phyloP scores from a whole-genome alignment of 2,329 filamentous ascomycete species.

The Coleophoma crateriformis region DNA sequence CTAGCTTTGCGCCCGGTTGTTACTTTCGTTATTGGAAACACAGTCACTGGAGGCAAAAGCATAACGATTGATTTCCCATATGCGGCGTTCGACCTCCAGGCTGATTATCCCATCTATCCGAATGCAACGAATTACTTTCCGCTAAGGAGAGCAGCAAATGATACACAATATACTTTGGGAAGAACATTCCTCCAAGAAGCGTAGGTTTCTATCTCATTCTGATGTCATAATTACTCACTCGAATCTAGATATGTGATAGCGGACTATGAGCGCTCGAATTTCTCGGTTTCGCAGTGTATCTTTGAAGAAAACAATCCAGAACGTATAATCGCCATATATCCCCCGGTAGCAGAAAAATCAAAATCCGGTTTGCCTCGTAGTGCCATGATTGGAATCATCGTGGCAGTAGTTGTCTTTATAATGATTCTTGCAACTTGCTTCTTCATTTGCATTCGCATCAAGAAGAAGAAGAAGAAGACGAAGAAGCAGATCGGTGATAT shows the following conservation, averaged over 20 bases:
- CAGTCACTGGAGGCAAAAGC: background rate
- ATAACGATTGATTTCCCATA: conserved; percentile 21
- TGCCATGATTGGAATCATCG: background rate
- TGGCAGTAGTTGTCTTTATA: background rate
- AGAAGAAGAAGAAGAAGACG: background rate
- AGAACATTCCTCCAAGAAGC: background rate
- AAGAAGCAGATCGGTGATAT: background rate
- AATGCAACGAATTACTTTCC: conserved; percentile 13
- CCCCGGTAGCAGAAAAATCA: background rate
- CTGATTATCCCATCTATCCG: conserved; percentile 5
- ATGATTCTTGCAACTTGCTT: background rate
- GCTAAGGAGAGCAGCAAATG: background rate
- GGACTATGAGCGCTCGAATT: background rate
- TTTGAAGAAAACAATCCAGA: background rate
- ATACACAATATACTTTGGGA: background rate
- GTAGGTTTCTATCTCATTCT: background rate
- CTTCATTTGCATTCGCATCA: background rate
- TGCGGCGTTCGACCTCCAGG: conserved; percentile 19
- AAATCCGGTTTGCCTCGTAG: background rate
- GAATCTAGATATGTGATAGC: background rate
- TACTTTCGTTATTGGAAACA: conserved; percentile 19
- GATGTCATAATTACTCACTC: background rate
- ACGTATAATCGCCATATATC: background rate
- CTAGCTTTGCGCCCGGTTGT: conserved; percentile 18
- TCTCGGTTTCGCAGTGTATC: background rate